Evolutionary conservation across 345 rosid species (phyloP), one percentile per base, ranked within the genome.

Genomic region (Nasturtium officinale): DNA sequence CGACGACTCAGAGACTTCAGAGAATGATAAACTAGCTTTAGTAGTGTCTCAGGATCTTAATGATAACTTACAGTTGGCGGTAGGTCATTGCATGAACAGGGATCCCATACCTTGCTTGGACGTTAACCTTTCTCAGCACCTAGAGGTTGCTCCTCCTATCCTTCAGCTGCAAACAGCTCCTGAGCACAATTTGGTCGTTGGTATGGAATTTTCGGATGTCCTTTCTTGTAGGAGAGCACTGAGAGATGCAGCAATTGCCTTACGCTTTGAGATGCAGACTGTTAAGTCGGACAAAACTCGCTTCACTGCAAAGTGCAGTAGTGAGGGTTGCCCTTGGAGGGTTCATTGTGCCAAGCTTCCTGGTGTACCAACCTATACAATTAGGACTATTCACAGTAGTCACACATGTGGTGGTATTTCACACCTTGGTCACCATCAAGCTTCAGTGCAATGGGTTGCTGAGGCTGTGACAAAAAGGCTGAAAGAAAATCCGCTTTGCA

Each of bases 371-470:
- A 95, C 96, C 48, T 91, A 91, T 82, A 86, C 99, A 2, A 88
- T 95, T 72, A 84, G 97, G 77, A 95, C 99, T 71, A 83, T 91
- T 79, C 88, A 91, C 60, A 96, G 88, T 59, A 78, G 33, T 55
- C 99, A 95, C 72, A 58, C 84, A 33, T 95, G 99, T 74, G 96
- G 92, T 69, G 99, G 99, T 65, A 87, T 95, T 66, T 50, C 82
- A 61, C 98, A 95, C 82, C 98, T 95, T 51, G 99, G 99, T 77
- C 98, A 95, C 73, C 98, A 95, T 52, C 99, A 95, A 74, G 98
- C 99, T 66, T 95, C 99, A 7, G 99, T 95, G 76, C 93, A 95
- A 80, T 91, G 98, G 99, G 97, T 95, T 71, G 97, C 99, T 5
- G 87, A 72, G 78, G 88, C 99, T 30, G 96, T 95, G 67, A 86